Evolutionary conservation across 208 protist genomes (phyloP).

Genomic region (Leishmania gerbilli): DNA sequence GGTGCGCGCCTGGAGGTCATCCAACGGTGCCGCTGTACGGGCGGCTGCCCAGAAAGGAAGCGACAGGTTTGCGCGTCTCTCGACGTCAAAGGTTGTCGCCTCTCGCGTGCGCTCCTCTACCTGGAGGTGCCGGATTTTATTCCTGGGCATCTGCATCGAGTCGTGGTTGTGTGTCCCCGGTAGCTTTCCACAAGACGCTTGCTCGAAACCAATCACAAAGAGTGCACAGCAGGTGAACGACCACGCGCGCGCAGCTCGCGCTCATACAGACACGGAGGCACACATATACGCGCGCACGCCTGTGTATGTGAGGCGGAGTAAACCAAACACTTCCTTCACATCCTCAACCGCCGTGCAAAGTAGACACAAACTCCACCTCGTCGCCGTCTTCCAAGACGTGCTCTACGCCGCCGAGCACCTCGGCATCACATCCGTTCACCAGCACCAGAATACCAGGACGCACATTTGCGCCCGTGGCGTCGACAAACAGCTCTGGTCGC

Average conservation of each 20-base stretch:
- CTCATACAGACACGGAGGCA: neutral
- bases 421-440: slow-evolving; percentile 93
- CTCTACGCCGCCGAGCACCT: slow-evolving; percentile 86
- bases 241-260: neutral
- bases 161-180: neutral
- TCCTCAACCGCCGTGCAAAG: slow-evolving; percentile 92
- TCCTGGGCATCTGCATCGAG: neutral
- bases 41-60: neutral
- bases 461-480: slow-evolving; percentile 54
- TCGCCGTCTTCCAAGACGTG: slow-evolving; percentile 88
- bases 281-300: neutral
- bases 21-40: neutral
- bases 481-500: slow-evolving; percentile 76
- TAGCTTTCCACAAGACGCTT: neutral
- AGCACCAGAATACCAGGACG: slow-evolving; percentile 94
- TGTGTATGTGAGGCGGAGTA: neutral
- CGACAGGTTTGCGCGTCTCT: neutral
- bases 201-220: neutral
- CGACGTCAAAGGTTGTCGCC: neutral
- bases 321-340: neutral
- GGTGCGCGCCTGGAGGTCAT: neutral
- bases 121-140: neutral
- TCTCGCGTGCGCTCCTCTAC: neutral
- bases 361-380: slow-evolving; percentile 93
- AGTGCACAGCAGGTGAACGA: neutral